Percentiles rank a stretch among this genome's conserved stretches.
These are phyloP conservation scores for Cryoendolithus antarcticus DNA, from an alignment of 2,329 filamentous ascomycete genomes.

Conservation along the genomic window DNA sequence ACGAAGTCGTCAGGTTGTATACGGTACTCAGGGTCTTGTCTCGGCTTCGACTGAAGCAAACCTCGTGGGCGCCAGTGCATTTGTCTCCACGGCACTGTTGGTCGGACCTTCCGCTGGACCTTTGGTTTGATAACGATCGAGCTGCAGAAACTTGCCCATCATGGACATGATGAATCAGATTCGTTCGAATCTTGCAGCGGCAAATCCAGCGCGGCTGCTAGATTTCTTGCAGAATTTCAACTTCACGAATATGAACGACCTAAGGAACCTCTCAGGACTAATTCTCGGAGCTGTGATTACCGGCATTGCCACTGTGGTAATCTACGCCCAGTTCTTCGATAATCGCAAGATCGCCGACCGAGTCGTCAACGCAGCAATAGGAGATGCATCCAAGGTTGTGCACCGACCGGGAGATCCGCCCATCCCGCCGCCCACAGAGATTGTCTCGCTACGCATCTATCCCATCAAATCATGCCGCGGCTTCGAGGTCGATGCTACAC, in stretches of 20 bases:
- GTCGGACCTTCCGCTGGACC: too few species aligned
- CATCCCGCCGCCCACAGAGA: slow-evolving; percentile 26
- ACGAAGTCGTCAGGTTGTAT: too few species aligned
- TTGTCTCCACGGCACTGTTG: too few species aligned
- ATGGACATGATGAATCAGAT: too few species aligned
- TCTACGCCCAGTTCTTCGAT: slow-evolving; percentile 18
- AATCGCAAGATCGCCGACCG: too few species aligned
- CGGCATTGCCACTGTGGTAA: slow-evolving; percentile 13
- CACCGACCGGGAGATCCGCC: slow-evolving; percentile 16
- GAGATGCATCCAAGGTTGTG: slow-evolving; percentile 10
- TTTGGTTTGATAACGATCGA: too few species aligned
- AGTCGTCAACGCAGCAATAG: slow-evolving; percentile 12
- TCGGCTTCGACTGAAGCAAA: too few species aligned
- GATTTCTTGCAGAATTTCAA: slow-evolving; percentile 5
- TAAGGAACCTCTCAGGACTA: slow-evolving; percentile 9
- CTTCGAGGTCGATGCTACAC: slow-evolving; percentile 40
- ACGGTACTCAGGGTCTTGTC: too few species aligned
- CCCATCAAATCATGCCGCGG: slow-evolving; percentile 57
- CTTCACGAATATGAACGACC: slow-evolving; percentile 2
- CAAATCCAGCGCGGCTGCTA: too few species aligned
- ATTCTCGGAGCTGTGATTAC: slow-evolving; percentile 14
- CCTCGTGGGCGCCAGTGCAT: too few species aligned
- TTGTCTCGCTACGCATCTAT: slow-evolving; percentile 44
- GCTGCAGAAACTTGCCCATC: too few species aligned
- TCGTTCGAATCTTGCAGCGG: too few species aligned